Evolutionary conservation across 2,329 filamentous ascomycete species (phyloP), one percentile per base, ranked within the genome.

Genomic region (Hortaea sp.): DNA sequence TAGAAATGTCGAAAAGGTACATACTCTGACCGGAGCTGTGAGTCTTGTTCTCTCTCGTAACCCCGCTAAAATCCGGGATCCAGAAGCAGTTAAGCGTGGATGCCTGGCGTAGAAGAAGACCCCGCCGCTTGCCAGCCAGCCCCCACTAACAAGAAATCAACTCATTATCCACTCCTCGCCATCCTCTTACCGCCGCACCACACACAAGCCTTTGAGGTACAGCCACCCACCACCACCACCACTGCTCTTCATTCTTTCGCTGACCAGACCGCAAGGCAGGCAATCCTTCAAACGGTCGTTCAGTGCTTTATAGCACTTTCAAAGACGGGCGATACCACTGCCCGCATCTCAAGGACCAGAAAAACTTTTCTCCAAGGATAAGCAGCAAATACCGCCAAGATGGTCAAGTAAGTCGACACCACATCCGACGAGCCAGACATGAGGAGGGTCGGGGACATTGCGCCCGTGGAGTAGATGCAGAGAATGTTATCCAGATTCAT

Each of bases 321-420:
- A 54, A 55, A 56, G 32, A 35, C 52, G 57, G 57, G 56, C 56
- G 51, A 53, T 49, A 44, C 41, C 42, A 38, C 47, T 49, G 47
- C 48, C 53, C 49, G 47, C 44, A 48, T 29, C 39, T 43, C 39
- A 37, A 39, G 6, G 49, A 47, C 43, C 40, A 50, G 48, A 60
- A 58, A 50, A 51, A 45, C 55, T 54, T 56, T 52, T 46, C 45
- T 38, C 50, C 42, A 30, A 46, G 48, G 38, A 53, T 28, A 39
- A 52, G 47, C 49, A 50, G 34, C 45, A 52, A 84, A 80, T 70
- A 86, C 88, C 86, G 88, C 77, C 84, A 95, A 88, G 72, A 98
- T 98, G 92, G 92, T 98, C 73, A 95, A 97, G 89, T 95, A 85
- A 85, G 89, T 90, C 46, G 40, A 44, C 46, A 35, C 32, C 32